Evolutionary conservation across 2,329 filamentous ascomycete genomes (phyloP).

Genomic region (Claviceps maximensis): DNA sequence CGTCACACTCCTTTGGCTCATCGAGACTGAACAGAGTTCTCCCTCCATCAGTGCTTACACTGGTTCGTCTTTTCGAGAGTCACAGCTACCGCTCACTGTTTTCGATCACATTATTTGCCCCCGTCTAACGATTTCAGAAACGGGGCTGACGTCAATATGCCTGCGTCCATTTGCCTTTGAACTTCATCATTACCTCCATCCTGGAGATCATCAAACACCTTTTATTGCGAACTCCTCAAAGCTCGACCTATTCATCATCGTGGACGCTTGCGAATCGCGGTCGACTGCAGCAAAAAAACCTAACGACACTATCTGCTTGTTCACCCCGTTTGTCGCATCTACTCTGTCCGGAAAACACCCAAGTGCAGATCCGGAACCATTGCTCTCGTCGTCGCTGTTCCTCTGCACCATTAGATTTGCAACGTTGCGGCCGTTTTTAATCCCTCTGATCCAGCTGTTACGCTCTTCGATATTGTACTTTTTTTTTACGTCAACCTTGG

Average conservation of each 20-base stretch:
- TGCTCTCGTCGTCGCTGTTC: neutral
- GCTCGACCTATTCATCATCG: neutral
- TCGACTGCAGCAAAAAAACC: neutral
- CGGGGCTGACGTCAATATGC: conserved; percentile 4
- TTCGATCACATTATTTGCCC: neutral
- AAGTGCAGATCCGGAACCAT: neutral
- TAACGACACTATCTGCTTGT: neutral
- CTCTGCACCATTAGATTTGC: neutral
- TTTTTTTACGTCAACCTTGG: neutral
- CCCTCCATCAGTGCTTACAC: neutral
- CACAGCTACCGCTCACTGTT: neutral
- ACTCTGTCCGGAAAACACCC: neutral
- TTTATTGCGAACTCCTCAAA: neutral
- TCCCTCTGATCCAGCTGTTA: neutral
- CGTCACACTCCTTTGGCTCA: neutral
- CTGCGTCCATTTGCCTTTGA: neutral
- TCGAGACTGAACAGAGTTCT: no score
- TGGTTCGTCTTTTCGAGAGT: no score
- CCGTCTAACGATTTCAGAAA: neutral
- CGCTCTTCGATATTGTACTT: neutral
- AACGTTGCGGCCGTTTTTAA: neutral
- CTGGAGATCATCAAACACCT: neutral
- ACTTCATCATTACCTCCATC: neutral
- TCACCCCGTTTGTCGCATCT: neutral
- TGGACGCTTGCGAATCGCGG: neutral